Conservation (phyloP, 1,139 yeast species). For the Nematodospora anomalae region DNA sequence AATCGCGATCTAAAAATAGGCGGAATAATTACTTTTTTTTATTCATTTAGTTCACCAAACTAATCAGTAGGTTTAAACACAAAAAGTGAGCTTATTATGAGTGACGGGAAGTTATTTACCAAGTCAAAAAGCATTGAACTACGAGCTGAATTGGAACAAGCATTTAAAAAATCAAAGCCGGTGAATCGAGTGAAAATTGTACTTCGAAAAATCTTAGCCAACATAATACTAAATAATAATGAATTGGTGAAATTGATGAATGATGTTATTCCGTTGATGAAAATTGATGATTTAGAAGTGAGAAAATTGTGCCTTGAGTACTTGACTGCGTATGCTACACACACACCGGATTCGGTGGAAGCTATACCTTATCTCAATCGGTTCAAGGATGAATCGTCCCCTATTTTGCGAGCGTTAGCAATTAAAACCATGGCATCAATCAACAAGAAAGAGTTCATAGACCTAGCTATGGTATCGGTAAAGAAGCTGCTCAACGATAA, state of each 20-base stretch:
- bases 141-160: constrained; percentile 53
- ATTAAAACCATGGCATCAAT: constrained; percentile 64
- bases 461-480: constrained; percentile 26
- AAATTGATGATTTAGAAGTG: constrained; percentile 67
- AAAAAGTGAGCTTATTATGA: constrained; percentile 24
- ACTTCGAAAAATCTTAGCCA: constrained; percentile 76
- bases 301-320: constrained; percentile 68
- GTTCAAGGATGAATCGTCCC: constrained; percentile 45
- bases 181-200: constrained; percentile 54
- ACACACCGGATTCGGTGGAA: constrained; percentile 54
- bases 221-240: constrained; percentile 76
- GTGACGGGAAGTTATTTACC: constrained; percentile 44
- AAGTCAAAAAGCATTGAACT: constrained; percentile 55
- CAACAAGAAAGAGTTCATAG: constrained; percentile 52
- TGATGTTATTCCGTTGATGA: constrained; percentile 63
- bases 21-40: not conserved
- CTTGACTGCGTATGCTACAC: constrained; percentile 57
- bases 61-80: no score
- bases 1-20: not conserved
- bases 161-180: constrained; percentile 54
- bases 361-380: constrained; percentile 57
- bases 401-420: constrained; percentile 49
- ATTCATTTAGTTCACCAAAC: not conserved
- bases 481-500: constrained; percentile 45
- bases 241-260: constrained; percentile 71